A percentile compares a stretch with the other conserved stretches of the same genome.
phyloP scores from a whole-genome alignment of 495 filamentous ascomycete species.

The Podospora anserina region DNA sequence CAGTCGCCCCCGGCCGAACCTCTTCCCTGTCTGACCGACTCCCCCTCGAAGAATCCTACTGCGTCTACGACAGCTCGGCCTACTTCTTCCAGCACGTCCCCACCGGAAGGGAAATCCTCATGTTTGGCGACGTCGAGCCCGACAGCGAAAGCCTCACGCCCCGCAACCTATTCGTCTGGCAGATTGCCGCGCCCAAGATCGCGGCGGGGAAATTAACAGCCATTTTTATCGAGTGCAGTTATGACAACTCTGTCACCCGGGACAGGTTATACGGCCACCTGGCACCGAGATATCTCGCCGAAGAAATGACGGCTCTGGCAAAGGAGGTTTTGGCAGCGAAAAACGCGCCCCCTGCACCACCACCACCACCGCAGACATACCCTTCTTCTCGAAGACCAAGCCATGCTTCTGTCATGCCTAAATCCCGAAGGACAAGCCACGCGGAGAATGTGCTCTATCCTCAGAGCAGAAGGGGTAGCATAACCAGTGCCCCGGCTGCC shows the following conservation, averaged over 20 bases:
- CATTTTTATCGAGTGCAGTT: constrained; percentile 95
- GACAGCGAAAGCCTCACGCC: constrained; percentile 78
- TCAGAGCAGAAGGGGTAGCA: constrained; percentile 8
- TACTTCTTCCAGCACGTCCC: constrained; percentile 80
- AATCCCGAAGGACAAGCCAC: neutral
- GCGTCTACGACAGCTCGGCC: constrained; percentile 77
- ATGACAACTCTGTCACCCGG: constrained; percentile 70
- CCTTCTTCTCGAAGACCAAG: constrained; percentile 8
- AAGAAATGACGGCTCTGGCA: constrained; percentile 72
- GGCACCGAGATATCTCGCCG: constrained; percentile 71
- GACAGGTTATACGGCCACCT: constrained; percentile 83
- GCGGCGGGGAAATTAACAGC: constrained; percentile 62
- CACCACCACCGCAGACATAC: neutral
- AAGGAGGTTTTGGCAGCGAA: constrained; percentile 52
- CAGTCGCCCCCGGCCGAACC: constrained; percentile 16
- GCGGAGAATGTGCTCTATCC: neutral
- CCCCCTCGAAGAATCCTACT: constrained; percentile 42
- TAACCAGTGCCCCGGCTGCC: constrained; percentile 26
- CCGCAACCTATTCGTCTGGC: constrained; percentile 78
- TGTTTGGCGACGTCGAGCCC: constrained; percentile 95
- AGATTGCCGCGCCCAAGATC: constrained; percentile 79
- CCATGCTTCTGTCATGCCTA: no score
- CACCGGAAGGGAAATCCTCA: constrained; percentile 71
- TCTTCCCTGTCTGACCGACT: constrained; percentile 26
- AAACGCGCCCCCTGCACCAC: neutral